Evolutionary conservation across 1,284 basidiomycete genomes (phyloP).

Genomic region (Schizophyllum amplum): DNA sequence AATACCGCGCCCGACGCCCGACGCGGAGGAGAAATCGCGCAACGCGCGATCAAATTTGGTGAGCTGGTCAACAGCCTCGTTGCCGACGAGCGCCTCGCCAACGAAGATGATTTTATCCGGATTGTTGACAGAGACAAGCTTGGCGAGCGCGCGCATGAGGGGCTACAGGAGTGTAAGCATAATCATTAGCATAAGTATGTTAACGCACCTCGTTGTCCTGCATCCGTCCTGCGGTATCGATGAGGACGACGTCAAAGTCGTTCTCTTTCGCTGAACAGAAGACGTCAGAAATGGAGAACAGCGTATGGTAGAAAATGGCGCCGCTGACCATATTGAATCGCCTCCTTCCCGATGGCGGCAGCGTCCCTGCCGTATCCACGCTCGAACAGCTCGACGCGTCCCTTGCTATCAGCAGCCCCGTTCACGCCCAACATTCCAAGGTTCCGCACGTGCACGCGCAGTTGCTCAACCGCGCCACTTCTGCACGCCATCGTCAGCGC

Average conservation of each 20-base stretch:
- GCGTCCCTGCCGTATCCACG: slow-evolving; percentile 98
- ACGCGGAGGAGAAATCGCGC: slow-evolving; percentile 77
- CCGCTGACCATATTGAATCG: slow-evolving; percentile 74
- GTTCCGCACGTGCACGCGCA: slow-evolving; percentile 95
- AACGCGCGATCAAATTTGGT: slow-evolving; percentile 91
- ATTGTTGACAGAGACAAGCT: slow-evolving; percentile 87
- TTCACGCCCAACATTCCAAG: slow-evolving; percentile 80
- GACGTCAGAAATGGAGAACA: background rate
- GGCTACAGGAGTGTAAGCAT: too few relatives aligned
- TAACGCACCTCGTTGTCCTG: slow-evolving; percentile 88
- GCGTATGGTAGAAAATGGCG: slow-evolving; percentile 3
- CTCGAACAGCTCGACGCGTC: slow-evolving; percentile 89
- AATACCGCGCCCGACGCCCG: slow-evolving; percentile 71
- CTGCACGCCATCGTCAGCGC: slow-evolving; percentile 25
- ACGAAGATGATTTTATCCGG: slow-evolving; percentile 97
- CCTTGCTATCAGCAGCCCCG: slow-evolving; percentile 59
- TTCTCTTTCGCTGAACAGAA: slow-evolving; percentile 63
- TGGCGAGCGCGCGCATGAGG: slow-evolving; percentile 95
- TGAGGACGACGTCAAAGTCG: slow-evolving; percentile 88
- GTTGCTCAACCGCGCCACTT: slow-evolving; percentile 96
- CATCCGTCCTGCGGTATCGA: slow-evolving; percentile 98
- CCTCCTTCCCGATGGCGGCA: slow-evolving; percentile 94
- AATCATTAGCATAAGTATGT: slow-evolving; percentile 7
- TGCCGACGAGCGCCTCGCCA: slow-evolving; percentile 92
- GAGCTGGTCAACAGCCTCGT: slow-evolving; percentile 94